Evolutionary conservation across 169 alveolate genomes (phyloP).

Genomic region (Perkinsus marinus): DNA sequence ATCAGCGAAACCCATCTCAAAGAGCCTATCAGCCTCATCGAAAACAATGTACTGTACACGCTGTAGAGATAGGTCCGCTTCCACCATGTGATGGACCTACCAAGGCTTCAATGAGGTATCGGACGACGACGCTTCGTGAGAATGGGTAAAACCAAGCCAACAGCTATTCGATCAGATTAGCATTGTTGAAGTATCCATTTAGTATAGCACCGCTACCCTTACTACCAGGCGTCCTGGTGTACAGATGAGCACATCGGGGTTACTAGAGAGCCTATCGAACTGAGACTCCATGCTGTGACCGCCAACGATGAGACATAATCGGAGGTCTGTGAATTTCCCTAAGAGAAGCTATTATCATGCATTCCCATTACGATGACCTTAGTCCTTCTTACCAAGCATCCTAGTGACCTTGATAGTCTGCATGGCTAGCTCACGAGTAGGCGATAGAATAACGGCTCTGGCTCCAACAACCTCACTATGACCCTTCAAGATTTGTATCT

Average conservation of each 20-base stretch:
- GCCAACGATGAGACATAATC: constrained; percentile 68
- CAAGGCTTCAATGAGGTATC: neutral
- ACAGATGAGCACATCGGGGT: constrained; percentile 72
- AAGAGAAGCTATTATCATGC: neutral
- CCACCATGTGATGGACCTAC: constrained; percentile 61
- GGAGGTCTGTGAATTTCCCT: constrained; percentile 42
- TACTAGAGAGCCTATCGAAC: constrained; percentile 73
- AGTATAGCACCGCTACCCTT: neutral
- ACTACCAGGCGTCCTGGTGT: constrained; percentile 63
- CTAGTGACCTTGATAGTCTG: constrained; percentile 42
- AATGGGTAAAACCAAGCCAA: too few relatives aligned
- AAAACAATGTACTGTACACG: constrained; percentile 65
- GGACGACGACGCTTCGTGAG: too few relatives aligned
- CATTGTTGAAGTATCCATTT: neutral
- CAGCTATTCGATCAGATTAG: neutral
- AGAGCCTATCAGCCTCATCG: constrained; percentile 85
- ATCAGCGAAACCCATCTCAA: constrained; percentile 79
- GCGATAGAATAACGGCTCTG: constrained; percentile 71
- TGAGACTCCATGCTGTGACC: constrained; percentile 77
- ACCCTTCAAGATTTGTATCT: neutral
- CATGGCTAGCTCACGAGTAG: constrained; percentile 78
- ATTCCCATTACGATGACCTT: too few relatives aligned
- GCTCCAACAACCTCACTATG: constrained; percentile 54
- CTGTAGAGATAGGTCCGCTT: constrained; percentile 54
- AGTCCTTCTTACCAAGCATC: constrained; percentile 28